Conservation (phyloP, 2,329 filamentous ascomycete genomes). For the Cadophora luteo-olivacea region DNA sequence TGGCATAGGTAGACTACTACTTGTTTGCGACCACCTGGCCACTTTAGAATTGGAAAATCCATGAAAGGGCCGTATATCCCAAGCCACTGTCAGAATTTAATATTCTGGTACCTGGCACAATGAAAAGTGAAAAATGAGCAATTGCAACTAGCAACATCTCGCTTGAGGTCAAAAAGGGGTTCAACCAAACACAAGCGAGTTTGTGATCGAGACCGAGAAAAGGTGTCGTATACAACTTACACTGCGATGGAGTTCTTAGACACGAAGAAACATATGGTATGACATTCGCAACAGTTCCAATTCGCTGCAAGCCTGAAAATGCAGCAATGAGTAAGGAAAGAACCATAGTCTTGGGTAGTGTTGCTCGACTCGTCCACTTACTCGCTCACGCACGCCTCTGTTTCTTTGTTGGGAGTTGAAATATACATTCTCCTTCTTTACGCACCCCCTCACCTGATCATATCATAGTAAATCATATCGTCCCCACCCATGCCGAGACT, state of each 20-base stretch:
- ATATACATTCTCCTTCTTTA: neutral
- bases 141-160: neutral
- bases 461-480: neutral
- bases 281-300: neutral
- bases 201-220: neutral
- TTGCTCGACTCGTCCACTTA: neutral
- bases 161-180: neutral
- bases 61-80: neutral
- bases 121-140: neutral
- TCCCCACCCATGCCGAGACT: neutral
- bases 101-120: too few species aligned
- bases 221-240: neutral
- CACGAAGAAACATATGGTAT: neutral
- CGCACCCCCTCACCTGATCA: neutral
- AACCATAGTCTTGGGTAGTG: neutral
- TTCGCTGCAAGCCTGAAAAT: slow-evolving; percentile 6
- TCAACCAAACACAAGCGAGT: neutral
- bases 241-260: too few species aligned
- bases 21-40: neutral
- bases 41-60: neutral
- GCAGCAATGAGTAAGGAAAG: slow-evolving; percentile 1
- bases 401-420: neutral
- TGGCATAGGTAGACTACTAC: neutral
- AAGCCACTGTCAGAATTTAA: too few species aligned
- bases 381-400: neutral